A percentile compares a stretch with the other conserved stretches of the same genome.
Evolutionary conservation across 768 basidiomycete genomes (phyloP).

Genomic region (Aureoboletus auriporus): DNA sequence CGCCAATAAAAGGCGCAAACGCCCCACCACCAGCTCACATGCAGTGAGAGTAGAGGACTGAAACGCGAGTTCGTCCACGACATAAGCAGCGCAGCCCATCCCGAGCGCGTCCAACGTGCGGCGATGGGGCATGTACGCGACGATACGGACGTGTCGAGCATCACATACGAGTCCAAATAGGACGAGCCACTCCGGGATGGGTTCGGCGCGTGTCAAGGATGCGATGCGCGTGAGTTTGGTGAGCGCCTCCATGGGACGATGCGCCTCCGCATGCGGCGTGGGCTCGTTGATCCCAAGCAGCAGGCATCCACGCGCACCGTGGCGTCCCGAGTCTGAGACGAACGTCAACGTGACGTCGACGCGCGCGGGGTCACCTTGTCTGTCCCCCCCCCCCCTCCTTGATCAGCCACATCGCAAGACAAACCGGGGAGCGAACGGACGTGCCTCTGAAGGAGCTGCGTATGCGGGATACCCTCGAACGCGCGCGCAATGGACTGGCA

Average conservation of each 20-base stretch:
- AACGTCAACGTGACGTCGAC: constrained; percentile 18
- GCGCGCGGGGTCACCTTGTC: neutral
- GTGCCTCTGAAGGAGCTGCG: constrained; percentile 12
- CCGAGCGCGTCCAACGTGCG: neutral
- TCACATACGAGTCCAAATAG: constrained; percentile 24
- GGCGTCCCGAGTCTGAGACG: neutral
- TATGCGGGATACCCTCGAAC: constrained; percentile 15
- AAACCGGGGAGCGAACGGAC: constrained; percentile 1
- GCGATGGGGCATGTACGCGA: constrained; percentile 19
- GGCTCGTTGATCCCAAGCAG: constrained; percentile 21
- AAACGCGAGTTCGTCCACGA: constrained; percentile 22
- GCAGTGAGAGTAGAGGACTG: neutral
- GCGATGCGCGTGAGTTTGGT: constrained; percentile 8
- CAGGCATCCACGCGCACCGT: constrained; percentile 4
- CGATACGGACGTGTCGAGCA: constrained; percentile 10
- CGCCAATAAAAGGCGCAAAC: constrained; percentile 18
- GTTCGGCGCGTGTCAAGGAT: neutral
- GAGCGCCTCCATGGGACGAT: too few species aligned
- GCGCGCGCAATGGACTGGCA: constrained; percentile 7
- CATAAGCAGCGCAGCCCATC: constrained; percentile 10
- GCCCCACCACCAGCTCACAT: constrained; percentile 12
- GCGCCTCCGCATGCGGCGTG: too few species aligned
- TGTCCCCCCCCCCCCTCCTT: neutral
- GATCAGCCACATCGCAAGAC: neutral
- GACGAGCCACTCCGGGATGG: constrained; percentile 24